These are phyloP conservation scores for Lactarius hengduanensis DNA, from an alignment of 768 basidiomycete species.

Conservation along the genomic window DNA sequence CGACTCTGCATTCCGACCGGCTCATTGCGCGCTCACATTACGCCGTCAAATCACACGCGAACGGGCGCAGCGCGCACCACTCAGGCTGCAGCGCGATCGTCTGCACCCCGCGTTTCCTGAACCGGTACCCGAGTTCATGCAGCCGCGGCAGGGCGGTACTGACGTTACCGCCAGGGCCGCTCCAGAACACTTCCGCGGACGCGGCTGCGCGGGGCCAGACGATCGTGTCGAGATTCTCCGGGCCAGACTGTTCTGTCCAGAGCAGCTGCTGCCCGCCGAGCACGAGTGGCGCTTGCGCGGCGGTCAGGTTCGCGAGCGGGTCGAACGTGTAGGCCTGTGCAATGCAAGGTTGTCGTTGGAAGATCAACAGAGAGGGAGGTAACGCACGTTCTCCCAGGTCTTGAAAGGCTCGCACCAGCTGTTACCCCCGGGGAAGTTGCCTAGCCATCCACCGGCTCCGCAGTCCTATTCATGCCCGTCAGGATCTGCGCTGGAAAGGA, in stretches of 20 bases:
- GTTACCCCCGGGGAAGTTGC: conserved; percentile 44
- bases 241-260: conserved; percentile 72
- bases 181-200: conserved; percentile 78
- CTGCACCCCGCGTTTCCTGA: conserved; percentile 37
- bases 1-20: not conserved
- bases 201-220: conserved; percentile 73
- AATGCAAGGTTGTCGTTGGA: conserved; percentile 1
- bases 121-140: conserved; percentile 44
- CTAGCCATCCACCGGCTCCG: conserved; percentile 71
- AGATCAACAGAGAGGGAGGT: not conserved
- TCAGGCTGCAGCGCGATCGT: conserved; percentile 42
- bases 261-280: conserved; percentile 71
- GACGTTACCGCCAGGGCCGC: conserved; percentile 42
- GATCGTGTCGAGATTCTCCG: conserved; percentile 65
- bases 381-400: conserved; percentile 66
- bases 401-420: conserved; percentile 82
- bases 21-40: not conserved
- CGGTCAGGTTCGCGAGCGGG: conserved; percentile 56
- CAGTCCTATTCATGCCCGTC: conserved; percentile 47
- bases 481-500: not conserved
- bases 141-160: conserved; percentile 58
- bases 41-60: conserved; percentile 15
- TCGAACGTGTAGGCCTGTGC: conserved; percentile 68
- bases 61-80: conserved; percentile 42
- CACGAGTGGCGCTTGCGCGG: conserved; percentile 50